Conservation (phyloP, 2,329 filamentous ascomycete species). For the Trichoderma sp. region DNA sequence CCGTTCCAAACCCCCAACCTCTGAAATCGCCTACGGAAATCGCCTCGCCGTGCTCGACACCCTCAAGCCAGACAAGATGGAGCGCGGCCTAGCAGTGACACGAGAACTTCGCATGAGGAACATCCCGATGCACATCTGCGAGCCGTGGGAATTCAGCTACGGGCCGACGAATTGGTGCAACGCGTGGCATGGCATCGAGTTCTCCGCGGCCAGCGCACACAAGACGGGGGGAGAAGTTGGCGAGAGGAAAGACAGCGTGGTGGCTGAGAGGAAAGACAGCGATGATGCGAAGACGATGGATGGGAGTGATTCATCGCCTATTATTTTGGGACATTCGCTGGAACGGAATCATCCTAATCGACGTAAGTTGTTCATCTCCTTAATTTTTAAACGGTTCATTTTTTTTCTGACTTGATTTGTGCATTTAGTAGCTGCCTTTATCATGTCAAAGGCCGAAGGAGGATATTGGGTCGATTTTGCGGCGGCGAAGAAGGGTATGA, state of each 20-base stretch:
- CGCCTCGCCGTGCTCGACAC: slow-evolving; percentile 26
- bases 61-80: slow-evolving; percentile 26
- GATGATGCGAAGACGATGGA: not conserved
- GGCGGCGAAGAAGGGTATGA: slow-evolving; percentile 18
- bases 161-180: slow-evolving; percentile 23
- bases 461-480: slow-evolving; percentile 26
- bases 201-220: not conserved
- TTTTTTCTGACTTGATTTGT: not conserved
- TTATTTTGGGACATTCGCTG: slow-evolving; percentile 23
- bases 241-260: not conserved
- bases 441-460: slow-evolving; percentile 25
- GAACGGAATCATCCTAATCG: slow-evolving; percentile 14
- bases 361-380: slow-evolving; percentile 15
- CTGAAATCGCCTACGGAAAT: slow-evolving; percentile 22
- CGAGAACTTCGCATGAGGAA: slow-evolving; percentile 12
- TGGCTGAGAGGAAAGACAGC: not conserved
- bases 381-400: not conserved
- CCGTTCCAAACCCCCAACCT: slow-evolving; percentile 20
- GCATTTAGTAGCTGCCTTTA: not conserved
- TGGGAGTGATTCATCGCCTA: not conserved
- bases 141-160: slow-evolving; percentile 24
- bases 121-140: slow-evolving; percentile 20
- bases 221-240: not conserved
- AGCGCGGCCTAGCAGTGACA: slow-evolving; percentile 18
- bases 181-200: slow-evolving; percentile 25